These are phyloP conservation scores for Sanghuangporus baumii DNA, from an alignment of 1,284 basidiomycete genomes.

Conservation along the genomic window DNA sequence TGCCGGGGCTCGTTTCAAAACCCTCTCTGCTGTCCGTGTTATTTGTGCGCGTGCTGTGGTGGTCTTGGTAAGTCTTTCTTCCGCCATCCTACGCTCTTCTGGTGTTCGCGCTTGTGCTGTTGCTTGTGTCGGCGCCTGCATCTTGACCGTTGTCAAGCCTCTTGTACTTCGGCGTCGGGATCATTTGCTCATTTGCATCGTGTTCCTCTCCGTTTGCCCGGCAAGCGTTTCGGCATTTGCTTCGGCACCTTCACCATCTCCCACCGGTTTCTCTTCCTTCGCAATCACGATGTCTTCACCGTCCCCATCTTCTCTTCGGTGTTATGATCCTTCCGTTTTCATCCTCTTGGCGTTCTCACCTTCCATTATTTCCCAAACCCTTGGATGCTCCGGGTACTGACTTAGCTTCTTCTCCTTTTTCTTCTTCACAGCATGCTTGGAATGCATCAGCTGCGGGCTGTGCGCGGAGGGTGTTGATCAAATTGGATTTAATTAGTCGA, in stretches of 20 bases:
- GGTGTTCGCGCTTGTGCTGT: not conserved
- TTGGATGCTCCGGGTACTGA: not conserved
- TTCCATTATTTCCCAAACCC: not conserved
- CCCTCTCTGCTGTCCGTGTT: slow-evolving; percentile 57
- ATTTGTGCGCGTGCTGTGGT: slow-evolving; percentile 60
- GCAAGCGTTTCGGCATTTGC: not conserved
- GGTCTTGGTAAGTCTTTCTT: slow-evolving; percentile 44
- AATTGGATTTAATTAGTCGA: slow-evolving; percentile 4
- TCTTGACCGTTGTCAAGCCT: not conserved
- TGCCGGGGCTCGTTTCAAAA: slow-evolving; percentile 54
- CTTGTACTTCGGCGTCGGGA: not conserved
- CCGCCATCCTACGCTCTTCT: not conserved
- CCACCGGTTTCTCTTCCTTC: not conserved
- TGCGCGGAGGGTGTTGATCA: slow-evolving; percentile 43
- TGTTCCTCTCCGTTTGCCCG: not conserved
- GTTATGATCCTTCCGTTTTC: not conserved
- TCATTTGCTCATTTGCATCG: not conserved
- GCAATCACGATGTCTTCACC: not conserved
- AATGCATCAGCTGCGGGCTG: slow-evolving; percentile 50
- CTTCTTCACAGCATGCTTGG: slow-evolving; percentile 37
- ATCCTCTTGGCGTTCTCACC: not conserved
- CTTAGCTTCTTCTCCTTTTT: not conserved
- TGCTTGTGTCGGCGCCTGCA: not conserved
- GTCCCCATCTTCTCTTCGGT: not conserved
- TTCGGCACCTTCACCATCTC: not conserved